A percentile compares a stretch with the other conserved stretches of the same genome.
Evolutionary conservation across 2,329 filamentous ascomycete species (phyloP).

Genomic region (Epicoccum sorghinum): DNA sequence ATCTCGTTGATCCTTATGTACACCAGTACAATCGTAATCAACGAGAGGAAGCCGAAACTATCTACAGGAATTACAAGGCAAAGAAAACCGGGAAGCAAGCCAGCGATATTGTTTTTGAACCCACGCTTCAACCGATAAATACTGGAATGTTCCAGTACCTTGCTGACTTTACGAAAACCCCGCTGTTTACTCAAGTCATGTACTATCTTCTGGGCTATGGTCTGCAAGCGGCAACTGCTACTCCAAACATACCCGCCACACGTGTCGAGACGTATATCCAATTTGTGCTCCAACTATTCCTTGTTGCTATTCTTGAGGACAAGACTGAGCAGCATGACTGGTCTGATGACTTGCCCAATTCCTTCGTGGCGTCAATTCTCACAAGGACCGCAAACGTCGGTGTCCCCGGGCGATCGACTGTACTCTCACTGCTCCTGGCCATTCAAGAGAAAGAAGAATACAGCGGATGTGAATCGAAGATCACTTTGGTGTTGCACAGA

Average conservation of each 20-base stretch:
- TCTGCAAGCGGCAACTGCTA: slow-evolving; percentile 69
- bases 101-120: slow-evolving; percentile 90
- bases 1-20: slow-evolving; percentile 92
- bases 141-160: slow-evolving; percentile 79
- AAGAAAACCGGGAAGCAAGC: slow-evolving; percentile 82
- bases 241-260: slow-evolving; percentile 77
- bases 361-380: slow-evolving; percentile 76
- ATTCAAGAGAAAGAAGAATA: slow-evolving; percentile 72
- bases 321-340: slow-evolving; percentile 55
- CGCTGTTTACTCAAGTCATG: slow-evolving; percentile 87
- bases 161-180: slow-evolving; percentile 79
- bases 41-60: slow-evolving; percentile 89
- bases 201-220: slow-evolving; percentile 88
- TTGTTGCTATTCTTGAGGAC: slow-evolving; percentile 88
- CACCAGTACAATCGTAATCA: slow-evolving; percentile 97
- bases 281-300: slow-evolving; percentile 83
- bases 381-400: slow-evolving; percentile 62
- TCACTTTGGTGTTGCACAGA: slow-evolving; percentile 79
- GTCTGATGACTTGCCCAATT: slow-evolving; percentile 57
- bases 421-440: slow-evolving; percentile 59
- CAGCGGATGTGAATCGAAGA: slow-evolving; percentile 82
- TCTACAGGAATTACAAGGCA: slow-evolving; percentile 85
- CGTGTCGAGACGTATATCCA: slow-evolving; percentile 91
- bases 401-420: slow-evolving; percentile 48
- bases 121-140: slow-evolving; percentile 75